Evolutionary conservation across 2,329 filamentous ascomycete species (phyloP).

Genomic region (Mycosphaerella sp.): DNA sequence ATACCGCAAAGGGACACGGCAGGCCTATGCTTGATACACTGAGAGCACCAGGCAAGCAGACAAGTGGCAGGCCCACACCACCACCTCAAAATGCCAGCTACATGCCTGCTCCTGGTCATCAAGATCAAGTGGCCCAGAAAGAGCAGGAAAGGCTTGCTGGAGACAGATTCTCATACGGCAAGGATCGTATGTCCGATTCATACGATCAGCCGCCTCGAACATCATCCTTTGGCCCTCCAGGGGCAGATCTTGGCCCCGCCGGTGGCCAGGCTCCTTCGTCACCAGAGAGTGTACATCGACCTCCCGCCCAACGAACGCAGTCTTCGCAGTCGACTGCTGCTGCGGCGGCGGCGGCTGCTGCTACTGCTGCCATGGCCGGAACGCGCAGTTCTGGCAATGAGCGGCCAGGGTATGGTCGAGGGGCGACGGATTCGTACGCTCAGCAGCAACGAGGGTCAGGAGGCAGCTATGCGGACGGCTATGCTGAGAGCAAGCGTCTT

Average conservation of each 20-base stretch:
- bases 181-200: slow-evolving; percentile 37
- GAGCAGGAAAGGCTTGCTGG: slow-evolving; percentile 23
- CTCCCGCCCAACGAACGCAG: slow-evolving; percentile 45
- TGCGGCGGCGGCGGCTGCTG: slow-evolving; percentile 41
- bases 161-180: slow-evolving; percentile 46
- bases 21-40: slow-evolving; percentile 45
- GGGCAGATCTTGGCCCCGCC: slow-evolving; percentile 43
- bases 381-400: slow-evolving; percentile 42
- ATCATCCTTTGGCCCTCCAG: slow-evolving; percentile 37
- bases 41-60: slow-evolving; percentile 41
- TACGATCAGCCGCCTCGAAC: slow-evolving; percentile 37
- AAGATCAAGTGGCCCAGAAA: slow-evolving; percentile 34
- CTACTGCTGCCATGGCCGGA: slow-evolving; percentile 33
- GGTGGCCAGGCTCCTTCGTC: slow-evolving; percentile 35
- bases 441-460: slow-evolving; percentile 23
- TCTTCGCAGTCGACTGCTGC: slow-evolving; percentile 44
- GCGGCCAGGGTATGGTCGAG: slow-evolving; percentile 38
- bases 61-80: slow-evolving; percentile 43
- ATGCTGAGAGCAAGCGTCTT: slow-evolving; percentile 26
- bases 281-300: slow-evolving; percentile 44
- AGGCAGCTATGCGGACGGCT: slow-evolving; percentile 33
- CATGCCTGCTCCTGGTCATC: slow-evolving; percentile 29
- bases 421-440: slow-evolving; percentile 37
- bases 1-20: not conserved
- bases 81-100: slow-evolving; percentile 37